These are phyloP conservation scores for Aureobasidium melanogenum DNA, from an alignment of 2,329 filamentous ascomycete genomes.

Conservation along the genomic window DNA sequence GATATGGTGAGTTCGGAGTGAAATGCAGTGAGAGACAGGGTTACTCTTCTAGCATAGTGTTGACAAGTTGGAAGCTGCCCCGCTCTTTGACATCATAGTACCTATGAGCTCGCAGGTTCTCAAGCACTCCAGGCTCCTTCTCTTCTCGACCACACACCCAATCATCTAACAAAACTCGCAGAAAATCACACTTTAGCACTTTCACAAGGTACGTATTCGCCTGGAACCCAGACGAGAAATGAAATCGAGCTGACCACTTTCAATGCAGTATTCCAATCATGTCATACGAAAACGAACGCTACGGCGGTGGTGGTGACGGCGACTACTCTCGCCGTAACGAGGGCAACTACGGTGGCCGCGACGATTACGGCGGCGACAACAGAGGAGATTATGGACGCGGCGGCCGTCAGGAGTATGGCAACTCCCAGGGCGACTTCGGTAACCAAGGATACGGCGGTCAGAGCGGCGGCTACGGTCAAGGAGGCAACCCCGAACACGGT, in stretches of 20 bases:
- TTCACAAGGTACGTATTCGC: neutral
- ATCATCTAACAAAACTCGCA: neutral
- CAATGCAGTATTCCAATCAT: conserved; percentile 16
- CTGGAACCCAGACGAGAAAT: neutral
- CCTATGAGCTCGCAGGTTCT: neutral
- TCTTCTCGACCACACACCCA: neutral
- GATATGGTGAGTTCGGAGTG: neutral
- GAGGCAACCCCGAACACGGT: conserved; percentile 16
- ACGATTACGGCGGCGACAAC: conserved; percentile 5
- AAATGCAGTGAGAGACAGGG: neutral
- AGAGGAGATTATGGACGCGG: conserved; percentile 17
- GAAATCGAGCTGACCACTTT: neutral
- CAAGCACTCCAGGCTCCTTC: neutral
- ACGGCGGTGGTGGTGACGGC: conserved; percentile 20
- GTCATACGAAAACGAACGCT: conserved; percentile 26
- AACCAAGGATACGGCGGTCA: conserved; percentile 13
- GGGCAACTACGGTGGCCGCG: conserved; percentile 18
- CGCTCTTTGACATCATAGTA: conserved; percentile 7
- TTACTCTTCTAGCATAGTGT: neutral
- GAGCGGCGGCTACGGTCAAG: conserved; percentile 16
- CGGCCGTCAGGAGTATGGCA: conserved; percentile 12
- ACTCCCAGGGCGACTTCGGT: conserved; percentile 7
- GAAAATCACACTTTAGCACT: neutral
- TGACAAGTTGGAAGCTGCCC: neutral
- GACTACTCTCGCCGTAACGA: conserved; percentile 17